Base-by-base conservation (phyloP, 2,329 filamentous ascomycete genomes). In the Fusarium pseudograminearum region DNA sequence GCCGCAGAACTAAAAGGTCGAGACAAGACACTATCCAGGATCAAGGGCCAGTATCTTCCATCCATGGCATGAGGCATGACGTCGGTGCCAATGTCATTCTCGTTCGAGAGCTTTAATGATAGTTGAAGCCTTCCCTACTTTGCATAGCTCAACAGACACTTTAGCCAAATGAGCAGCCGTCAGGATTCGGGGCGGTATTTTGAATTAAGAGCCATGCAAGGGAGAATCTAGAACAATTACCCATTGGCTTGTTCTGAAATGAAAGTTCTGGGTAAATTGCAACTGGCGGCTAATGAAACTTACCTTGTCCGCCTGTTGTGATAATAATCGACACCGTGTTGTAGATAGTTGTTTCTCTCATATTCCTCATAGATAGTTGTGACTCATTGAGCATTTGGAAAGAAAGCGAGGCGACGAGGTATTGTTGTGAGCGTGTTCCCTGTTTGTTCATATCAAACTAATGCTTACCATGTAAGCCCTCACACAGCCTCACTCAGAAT, bases 1-100 rank as follows among this genome's bases (percentile, higher is more conserved):
- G 31, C 36, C 8, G 15, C 28, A 41, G 31, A 52, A 62, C 67
- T 68, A 71, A 51, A 68, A 54, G 67, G 61, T 65, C 67, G 50
- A 61, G 67, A 54, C 67, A 57, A 48, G 54, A 26, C 62, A 67
- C 67, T 67, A 69, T 48, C 40, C 20, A 70, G 51, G 48, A 52
- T 28, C 66, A 67, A 67, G 50, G 66, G 36, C 66, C 56, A 62
- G 56, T 57, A 56, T 51, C 34, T 46, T 60, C 33, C 48, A 41
- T 34, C 47, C 36, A 44, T 48, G 46, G 53, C 46, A 57, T 57
- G 44, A 57, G 57, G 57, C 30, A 70, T 70, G 67, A 70, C 67
- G 62, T 70, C 41, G 57, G 36, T 36, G 44, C 51, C 18, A 51
- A 59, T 54, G 45, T 53, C 41, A 57, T 53, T 31, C 44, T 68